Evolutionary conservation across 306 rosid genomes (phyloP), one percentile per base, ranked within the genome.

Genomic region (Gastrolobium villosum): DNA sequence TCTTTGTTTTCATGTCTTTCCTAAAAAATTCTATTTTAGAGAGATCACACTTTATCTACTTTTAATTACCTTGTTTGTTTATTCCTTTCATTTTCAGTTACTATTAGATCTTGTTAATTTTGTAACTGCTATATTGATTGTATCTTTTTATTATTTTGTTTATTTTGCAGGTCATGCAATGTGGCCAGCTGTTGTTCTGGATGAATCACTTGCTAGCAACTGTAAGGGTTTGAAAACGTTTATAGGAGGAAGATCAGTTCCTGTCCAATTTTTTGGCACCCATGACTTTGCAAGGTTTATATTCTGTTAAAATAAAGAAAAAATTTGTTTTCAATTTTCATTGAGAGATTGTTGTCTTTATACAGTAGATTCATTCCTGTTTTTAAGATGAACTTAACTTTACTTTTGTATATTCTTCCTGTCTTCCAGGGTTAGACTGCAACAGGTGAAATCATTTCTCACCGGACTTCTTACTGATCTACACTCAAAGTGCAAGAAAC

Each of bases 181-280:
- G 99, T 96, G 99, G 99, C 99, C 99, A 41, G 99, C 99, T 75
- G 85, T 96, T 84, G 95, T 96, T 74, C 86, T 96, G 70, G 98
- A 96, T 41, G 98, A 96, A 83, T 90, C 96, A 54, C 89, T 91
- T 81, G 88, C 92, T 62, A 90, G 94, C 78, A 92, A 84, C 65
- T 88, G 94, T 35, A 91, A 90, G 86, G 98, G 99, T 70, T 81
- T 95, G 75, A 90, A 87, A 79, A 86, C 52, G 34, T 70, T 79
- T 70, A 60, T 82, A 11, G 96, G 90, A 72, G 98, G 99, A 81
- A 83, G 84, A 83, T 90, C 97, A 10, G 89, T 95, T 83, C 94
- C 96, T 54, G 99, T 95, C 61, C 99, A 93, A 60, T 95, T 95
- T 88, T 93, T 95, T 71, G 99, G 99, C 77, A 95, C 96, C 41